These are phyloP conservation scores for Coccinonectria pachysandricola DNA, from an alignment of 2,329 filamentous ascomycete species.

Conservation along the genomic window DNA sequence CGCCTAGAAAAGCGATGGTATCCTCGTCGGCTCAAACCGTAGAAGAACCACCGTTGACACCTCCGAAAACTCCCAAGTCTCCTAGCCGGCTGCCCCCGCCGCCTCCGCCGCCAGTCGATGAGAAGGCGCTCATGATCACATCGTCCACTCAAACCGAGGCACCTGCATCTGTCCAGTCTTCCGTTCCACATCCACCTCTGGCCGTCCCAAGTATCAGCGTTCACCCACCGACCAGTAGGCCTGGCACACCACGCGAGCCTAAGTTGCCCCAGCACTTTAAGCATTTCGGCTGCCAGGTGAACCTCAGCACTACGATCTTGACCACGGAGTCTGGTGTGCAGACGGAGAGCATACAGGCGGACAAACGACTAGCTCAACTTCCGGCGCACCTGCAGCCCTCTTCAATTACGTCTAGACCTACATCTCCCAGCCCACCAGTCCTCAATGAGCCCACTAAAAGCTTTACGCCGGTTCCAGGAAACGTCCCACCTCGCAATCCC, in stretches of 20 bases:
- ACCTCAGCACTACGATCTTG: constrained; percentile 15
- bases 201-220: constrained; percentile 81
- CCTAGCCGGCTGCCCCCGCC: constrained; percentile 31
- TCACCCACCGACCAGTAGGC: constrained; percentile 75
- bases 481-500: constrained; percentile 50
- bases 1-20: constrained; percentile 44
- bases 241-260: constrained; percentile 65
- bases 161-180: constrained; percentile 1
- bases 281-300: constrained; percentile 75
- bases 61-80: constrained; percentile 53
- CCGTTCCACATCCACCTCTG: constrained; percentile 29
- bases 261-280: constrained; percentile 73
- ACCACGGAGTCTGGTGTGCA: constrained; percentile 46
- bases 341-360: constrained; percentile 83
- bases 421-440: constrained; percentile 37
- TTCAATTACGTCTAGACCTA: constrained; percentile 52
- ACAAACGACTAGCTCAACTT: constrained; percentile 63
- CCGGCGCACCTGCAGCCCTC: constrained; percentile 73
- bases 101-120: constrained; percentile 30
- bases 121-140: constrained; percentile 36
- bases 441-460: constrained; percentile 24
- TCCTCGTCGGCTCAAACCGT: constrained; percentile 54
- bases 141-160: constrained; percentile 53
- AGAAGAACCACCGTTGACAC: constrained; percentile 48
- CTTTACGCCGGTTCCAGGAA: constrained; percentile 43